Base-by-base conservation (phyloP, 1,284 basidiomycete genomes). In the Microbotryomycetes sp. region DNA sequence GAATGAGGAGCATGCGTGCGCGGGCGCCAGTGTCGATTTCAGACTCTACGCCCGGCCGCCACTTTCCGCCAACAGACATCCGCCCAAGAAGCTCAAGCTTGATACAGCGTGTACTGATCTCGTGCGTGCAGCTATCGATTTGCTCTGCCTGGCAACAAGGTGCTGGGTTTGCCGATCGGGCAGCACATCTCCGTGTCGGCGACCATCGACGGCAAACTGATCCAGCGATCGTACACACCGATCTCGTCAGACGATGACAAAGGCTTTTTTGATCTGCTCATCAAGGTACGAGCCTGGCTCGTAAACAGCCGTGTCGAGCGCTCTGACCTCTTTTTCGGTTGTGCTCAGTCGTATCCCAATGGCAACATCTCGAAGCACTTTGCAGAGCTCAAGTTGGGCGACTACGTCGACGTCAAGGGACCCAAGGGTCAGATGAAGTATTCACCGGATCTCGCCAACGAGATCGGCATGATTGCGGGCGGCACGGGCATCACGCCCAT, bases 381-480 rank as follows among this genome's bases (percentile, higher is more conserved):
- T 72, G 83, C 82, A 49, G 78, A 83, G 56, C 82, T 92, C 75
- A 90, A 87, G 71, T 80, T 94, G 66, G 91, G 91, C 58, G 85
- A 94, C 76, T 85, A 81, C 48, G 80, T 97, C 70, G 84, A 85
- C 69, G 83, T 97, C 80, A 96, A 91, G 77, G 94, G 94, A 2
- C 94, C 94, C 70, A 96, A 91, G 78, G 94, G 94, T 62, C 86
- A 89, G 70, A 78, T 98, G 75, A 63, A 66, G 30, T 67, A 69
- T 59, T 48, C 71, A 77, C 59, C 81, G 83, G n/a, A 79, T 79
- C 79, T 91, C 45, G 81, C 86, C 24, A 80, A 80, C 66, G 83
- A 87, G 70, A 79, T 98, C 62, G 89, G 91, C 72, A 94, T 98
- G 92, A 93, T 98, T 71, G 93, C 94, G 23, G 94, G 94, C 53